Percentiles rank a stretch among this genome's conserved stretches.
These are phyloP conservation scores for Lolium multiflorum DNA, from an alignment of 176 grass and related monocot species.

Conservation along the genomic window DNA sequence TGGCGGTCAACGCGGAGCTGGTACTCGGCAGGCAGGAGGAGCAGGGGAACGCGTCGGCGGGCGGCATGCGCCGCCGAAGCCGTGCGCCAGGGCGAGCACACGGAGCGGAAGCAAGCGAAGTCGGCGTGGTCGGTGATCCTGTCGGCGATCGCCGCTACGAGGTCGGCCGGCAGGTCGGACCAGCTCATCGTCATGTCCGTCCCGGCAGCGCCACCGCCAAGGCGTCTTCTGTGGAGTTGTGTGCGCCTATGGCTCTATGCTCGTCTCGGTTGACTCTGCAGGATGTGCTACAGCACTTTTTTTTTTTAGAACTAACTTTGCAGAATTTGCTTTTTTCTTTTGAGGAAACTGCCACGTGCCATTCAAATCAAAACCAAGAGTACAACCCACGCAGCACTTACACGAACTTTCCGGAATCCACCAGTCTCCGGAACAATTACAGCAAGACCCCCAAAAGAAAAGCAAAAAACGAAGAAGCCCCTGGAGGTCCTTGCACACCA, in stretches of 20 bases:
- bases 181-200: conserved; percentile 6
- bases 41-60: not conserved
- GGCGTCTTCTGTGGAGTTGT: not conserved
- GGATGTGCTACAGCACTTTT: no score
- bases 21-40: not conserved
- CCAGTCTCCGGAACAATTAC: no score
- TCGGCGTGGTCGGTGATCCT: not conserved
- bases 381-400: no score
- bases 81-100: conserved; percentile 5
- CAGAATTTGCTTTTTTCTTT: no score
- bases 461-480: no score
- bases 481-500: no score
- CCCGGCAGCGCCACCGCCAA: not conserved
- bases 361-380: no score
- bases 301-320: no score
- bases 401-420: no score
- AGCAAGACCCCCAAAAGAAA: no score
- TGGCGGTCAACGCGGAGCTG: not conserved
- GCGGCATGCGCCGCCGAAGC: not conserved
- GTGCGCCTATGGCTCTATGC: not conserved
- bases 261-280: not conserved
- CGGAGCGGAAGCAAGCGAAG: not conserved
- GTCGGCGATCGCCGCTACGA: not conserved
- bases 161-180: conserved; percentile 14
- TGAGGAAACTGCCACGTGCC: no score